phyloP scores from a whole-genome alignment of 2,329 filamentous ascomycete genomes.

The Fusarium proliferatum region DNA sequence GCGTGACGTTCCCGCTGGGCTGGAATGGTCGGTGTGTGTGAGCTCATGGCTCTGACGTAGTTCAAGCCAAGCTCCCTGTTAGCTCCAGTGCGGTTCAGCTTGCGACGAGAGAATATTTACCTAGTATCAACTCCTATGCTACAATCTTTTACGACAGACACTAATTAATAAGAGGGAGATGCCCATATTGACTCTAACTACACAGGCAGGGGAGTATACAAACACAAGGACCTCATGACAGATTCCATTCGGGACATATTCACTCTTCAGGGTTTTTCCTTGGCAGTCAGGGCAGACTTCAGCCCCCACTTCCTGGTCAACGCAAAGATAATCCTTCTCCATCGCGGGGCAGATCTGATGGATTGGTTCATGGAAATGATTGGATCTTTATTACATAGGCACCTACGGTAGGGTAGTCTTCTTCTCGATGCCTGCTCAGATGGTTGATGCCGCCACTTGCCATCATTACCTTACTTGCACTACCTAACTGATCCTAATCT shows the following conservation, averaged over 20 bases:
- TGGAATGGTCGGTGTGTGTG: slow-evolving; percentile 17
- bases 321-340: slow-evolving; percentile 1
- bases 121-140: background rate
- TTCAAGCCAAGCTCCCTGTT: slow-evolving; percentile 1
- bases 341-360: slow-evolving; percentile 28
- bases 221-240: background rate
- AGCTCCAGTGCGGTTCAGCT: slow-evolving; percentile 2
- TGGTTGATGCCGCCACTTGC: slow-evolving; percentile 5
- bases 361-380: slow-evolving; percentile 7
- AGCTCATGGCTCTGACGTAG: slow-evolving; percentile 27
- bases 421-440: slow-evolving; percentile 6
- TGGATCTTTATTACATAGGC: slow-evolving; percentile 9
- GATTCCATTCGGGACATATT: background rate
- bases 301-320: slow-evolving; percentile 19
- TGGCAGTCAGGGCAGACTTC: slow-evolving; percentile 22
- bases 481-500: background rate
- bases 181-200: background rate
- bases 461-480: background rate
- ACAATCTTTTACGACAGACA: background rate
- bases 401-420: background rate
- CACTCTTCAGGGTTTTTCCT: slow-evolving; percentile 10
- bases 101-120: background rate
- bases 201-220: background rate
- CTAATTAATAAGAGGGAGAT: background rate
- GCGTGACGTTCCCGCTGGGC: background rate